Evolutionary conservation across 192 early-diverging fungal genomes (phyloP), one percentile per base, ranked within the genome.

Genomic region (Coemansia sp.): DNA sequence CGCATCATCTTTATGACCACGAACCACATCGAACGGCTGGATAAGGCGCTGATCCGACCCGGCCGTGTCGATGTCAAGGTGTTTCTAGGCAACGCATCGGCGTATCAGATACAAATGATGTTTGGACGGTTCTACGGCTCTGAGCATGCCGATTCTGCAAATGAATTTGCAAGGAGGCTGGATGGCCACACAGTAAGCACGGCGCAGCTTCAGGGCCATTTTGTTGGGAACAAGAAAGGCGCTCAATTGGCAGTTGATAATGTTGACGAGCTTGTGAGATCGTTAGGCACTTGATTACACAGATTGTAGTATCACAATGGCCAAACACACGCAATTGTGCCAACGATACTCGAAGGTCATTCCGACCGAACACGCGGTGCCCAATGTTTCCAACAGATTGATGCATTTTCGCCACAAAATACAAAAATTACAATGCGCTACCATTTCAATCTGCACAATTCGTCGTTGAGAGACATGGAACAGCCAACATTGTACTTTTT

Each of bases 191-290:
- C 68, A 5, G 84, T 93, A 35, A 94, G 92, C 74, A 92, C 94
- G 6, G 95, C 95, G 0, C 85, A 85, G 63, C 70, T 99, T 35
- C 97, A 99, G 79, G 97, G 97, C 4, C 97, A 99, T 80, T 99
- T 99, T 89, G 93, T 96, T 9, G 76, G 89, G 38, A 86, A 87
- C 56, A 91, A 95, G 54, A 90, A 94, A 66, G 78, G 85, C 60
- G 88, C 95, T 0, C 61, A 85, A 48, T 79, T 71, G 13, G 93
- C 93, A 2, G 74, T 95, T n/a, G 79, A 85, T 36, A 17, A 35
- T 17, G 55, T 17, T 17, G n/a, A 36, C 8, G 55, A 57, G 34
- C 55, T 53, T 25, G 29, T 64, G 1, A 19, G 22, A 8, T 7
- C 35, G 1, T 9, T 13, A 11, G n/a, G 62, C 50, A 43, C 52